Conservation (phyloP, 257 asterid genomes). For the Nicotiana noctiflora region DNA sequence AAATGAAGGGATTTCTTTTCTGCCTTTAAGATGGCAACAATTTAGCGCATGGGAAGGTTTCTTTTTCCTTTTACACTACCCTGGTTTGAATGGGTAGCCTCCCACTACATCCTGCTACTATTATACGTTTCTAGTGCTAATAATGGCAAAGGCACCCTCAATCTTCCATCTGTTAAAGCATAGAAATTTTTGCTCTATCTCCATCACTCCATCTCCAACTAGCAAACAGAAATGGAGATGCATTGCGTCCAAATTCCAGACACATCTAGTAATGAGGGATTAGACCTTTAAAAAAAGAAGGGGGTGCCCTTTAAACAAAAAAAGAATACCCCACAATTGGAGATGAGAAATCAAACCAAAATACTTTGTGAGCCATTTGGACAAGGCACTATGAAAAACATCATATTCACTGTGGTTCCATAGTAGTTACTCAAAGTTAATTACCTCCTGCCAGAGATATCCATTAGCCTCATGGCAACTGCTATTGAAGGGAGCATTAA, state of each 20-base stretch:
- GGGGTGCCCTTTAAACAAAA: not conserved
- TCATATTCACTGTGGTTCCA: not conserved
- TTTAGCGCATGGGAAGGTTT: not conserved
- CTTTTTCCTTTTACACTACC: not conserved
- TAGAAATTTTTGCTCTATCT: not conserved
- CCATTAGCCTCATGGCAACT: slow-evolving; percentile 65
- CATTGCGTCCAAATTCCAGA: not conserved
- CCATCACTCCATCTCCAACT: not conserved
- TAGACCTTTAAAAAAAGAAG: not conserved
- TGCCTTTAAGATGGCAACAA: not conserved
- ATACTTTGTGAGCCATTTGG: not conserved
- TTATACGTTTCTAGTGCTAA: not conserved
- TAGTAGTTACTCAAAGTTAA: not conserved
- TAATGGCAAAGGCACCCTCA: not conserved
- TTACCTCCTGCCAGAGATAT: slow-evolving; percentile 66
- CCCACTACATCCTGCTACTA: not conserved
- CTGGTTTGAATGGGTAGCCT: not conserved
- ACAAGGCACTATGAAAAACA: not conserved
- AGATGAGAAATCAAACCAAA: slow-evolving; percentile 6
- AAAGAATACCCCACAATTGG: not conserved
- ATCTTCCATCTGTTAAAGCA: not conserved
- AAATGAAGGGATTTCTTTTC: not conserved
- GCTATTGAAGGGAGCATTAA: slow-evolving; percentile 60
- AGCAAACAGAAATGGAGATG: slow-evolving; percentile 1
- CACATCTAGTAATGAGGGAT: not conserved